Base-by-base conservation (phyloP, 2,329 filamentous ascomycete species). In the Phoma herbarum region DNA sequence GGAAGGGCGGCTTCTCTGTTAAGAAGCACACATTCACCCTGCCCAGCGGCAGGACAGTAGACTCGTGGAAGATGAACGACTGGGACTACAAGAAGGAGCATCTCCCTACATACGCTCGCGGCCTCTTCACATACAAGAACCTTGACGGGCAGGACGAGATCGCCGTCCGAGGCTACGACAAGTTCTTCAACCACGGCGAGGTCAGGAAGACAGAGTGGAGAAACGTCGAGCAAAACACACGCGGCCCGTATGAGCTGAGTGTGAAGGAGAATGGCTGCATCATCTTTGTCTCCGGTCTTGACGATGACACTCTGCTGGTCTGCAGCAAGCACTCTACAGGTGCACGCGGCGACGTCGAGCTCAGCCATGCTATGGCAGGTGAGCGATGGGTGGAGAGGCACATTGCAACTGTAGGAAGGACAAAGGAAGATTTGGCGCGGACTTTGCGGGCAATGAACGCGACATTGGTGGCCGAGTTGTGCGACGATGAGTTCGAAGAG, bases 221-320 rank as follows among this genome's bases (percentile, higher is more conserved):
- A 16, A 91, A 90, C 71, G 92, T 99, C 60, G 83, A 90, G 72
- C 78, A 79, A 26, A 84, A 90, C 55, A 98, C 95, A 0, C 81
- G 86, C 63, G 93, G 92, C 0, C 95, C 95, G 0, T 99, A 98
- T 70, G 95, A 99, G 79, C 81, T 99, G 55, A 98, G 93, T 57
- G 87, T 98, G 51, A 99, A 99, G 80, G 95, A 99, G 79, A 99
- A 99, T 71, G 95, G 95, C n/a, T 99, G 95, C 78, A 99, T 99
- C 77, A 97, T 99, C 67, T 99, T 99, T 81, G 88, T 99, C 43
- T 90, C 93, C 16, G 95, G 93, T 14, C 83, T 99, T 22, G 91
- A 96, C 70, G 93, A 97, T 70, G 93, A 87, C 33, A 92, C 91
- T 1, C 82, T 99, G 10, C 82, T 99, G 8, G 93, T 99, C n/a